phyloP scores from a whole-genome alignment of 2,329 filamentous ascomycete genomes.

The Tolypocladium tundrense region DNA sequence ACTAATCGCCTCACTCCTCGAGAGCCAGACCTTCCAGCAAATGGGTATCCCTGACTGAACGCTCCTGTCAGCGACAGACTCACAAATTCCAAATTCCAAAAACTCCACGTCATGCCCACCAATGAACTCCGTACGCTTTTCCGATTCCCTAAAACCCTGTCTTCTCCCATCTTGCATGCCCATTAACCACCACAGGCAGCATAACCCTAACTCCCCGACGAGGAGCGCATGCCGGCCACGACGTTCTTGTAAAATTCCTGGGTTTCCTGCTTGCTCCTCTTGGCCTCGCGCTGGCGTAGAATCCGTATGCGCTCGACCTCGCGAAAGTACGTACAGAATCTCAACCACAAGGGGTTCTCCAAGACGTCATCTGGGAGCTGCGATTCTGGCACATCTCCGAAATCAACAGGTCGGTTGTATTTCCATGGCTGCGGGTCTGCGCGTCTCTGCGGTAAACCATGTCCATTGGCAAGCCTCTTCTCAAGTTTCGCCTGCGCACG shows the following conservation, averaged over 20 bases:
- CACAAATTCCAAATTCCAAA: not conserved
- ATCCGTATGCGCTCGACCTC: slow-evolving; percentile 7
- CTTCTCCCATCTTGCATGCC: not conserved
- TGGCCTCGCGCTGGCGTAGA: slow-evolving; percentile 5
- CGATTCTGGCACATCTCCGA: slow-evolving; percentile 25
- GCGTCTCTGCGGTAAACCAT: not conserved
- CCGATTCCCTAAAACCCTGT: no score
- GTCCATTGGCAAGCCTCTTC: slow-evolving; percentile 3
- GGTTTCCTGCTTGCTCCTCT: slow-evolving; percentile 11
- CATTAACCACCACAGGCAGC: not conserved
- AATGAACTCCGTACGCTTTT: not conserved
- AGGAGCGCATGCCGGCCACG: not conserved
- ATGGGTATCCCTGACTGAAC: not conserved
- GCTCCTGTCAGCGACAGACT: not conserved
- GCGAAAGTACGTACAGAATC: slow-evolving; percentile 23
- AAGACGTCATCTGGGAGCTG: slow-evolving; percentile 34
- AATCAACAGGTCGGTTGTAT: slow-evolving; percentile 20
- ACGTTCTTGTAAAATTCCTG: slow-evolving; percentile 10
- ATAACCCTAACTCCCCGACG: not conserved
- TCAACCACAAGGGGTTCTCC: slow-evolving; percentile 34
- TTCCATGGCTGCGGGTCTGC: slow-evolving; percentile 18
- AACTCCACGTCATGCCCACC: not conserved
- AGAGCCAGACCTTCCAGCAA: not conserved
- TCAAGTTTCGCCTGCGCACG: slow-evolving; percentile 10
- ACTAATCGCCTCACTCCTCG: not conserved